Base-by-base conservation (phyloP, 768 basidiomycete species). In the Artomyces pyxidatus region DNA sequence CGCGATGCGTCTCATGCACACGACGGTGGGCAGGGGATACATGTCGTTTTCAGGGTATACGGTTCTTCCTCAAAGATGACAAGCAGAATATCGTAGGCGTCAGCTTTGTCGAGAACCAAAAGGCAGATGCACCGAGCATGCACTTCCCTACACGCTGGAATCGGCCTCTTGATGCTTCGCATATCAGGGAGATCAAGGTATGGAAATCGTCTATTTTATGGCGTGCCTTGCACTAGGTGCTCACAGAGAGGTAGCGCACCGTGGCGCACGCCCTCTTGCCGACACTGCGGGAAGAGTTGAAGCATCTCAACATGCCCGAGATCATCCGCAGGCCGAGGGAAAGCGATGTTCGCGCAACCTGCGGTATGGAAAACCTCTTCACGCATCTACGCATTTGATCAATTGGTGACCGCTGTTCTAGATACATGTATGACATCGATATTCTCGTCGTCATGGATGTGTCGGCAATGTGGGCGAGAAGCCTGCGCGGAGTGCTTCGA, bases 381-480 rank as follows among this genome's bases (percentile, higher is more conserved):
- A 22, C 38, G 37, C 43, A n/a, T n/a, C n/a, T 11, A 42, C 32
- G 45, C 12, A 29, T 16, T 23, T 38, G 26, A 6, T 45, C 19
- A 44, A 48, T 53, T 45, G 54, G 45, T 44, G 42, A 49, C 48
- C 41, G 45, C 49, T 22, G 42, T 52, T 49, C 19, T 62, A 95
- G 92, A 96, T 65, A 90, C 87, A 2, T 96, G 93, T 65, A 87
- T 90, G 75, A 93, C 90, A 4, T 94, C 92, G 11, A 81, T 95
- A 49, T 95, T 95, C 65, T 85, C 86, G 6, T 82, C 80, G 49
- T 85, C 82, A 26, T 95, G 88, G 81, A 87, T 94, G 78, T 95
- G 92, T 63, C 76, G 85, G n/a, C 62, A 79, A 32, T 97, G 94
- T 63, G 94, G 90, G 4, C 80, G 89, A 9, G 94, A 96, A 65